Evolutionary conservation across 1,284 basidiomycete genomes (phyloP), one percentile per base, ranked within the genome.

Genomic region (Paramarasmius palmivorus): DNA sequence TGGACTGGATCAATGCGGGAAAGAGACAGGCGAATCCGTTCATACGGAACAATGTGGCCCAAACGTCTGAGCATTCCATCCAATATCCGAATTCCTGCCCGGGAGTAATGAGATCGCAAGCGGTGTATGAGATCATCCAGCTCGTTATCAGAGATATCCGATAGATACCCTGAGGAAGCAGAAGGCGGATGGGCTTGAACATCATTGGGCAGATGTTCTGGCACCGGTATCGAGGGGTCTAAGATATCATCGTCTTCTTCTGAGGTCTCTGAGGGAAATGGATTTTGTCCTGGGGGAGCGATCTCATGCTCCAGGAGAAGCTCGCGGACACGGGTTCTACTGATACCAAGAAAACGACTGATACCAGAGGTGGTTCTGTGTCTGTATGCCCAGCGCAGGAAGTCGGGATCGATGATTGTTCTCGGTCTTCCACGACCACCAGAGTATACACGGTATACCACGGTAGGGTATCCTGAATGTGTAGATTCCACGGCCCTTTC

Each of bases 281-380:
- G n/a, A n/a, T n/a, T n/a, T 19, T 9, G 29, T 9, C 52, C 54
- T 9, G 56, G 57, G 19, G 55, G 12, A 17, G 59, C 61, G 53
- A 69, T 61, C 0, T 64, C 66, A 55, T 61, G 47, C 2, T 61
- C 60, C 2, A 70, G 39, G 19, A 66, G 59, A 1, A 54, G 53
- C 40, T 39, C 36, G 1, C 63, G 51, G 4, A 70, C 61, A 26
- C 60, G 59, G 2, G 34, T 6, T 9, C 61, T 37, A 34, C 54
- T 41, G 9, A 67, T 53, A 38, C 59, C 59, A 2, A 67, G 55
- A 55, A 63, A 66, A 20, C 56, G 52, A 7, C 55, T 49, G 22
- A 68, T 60, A 4, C 58, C 52, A 8, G 63, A 51, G 14, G 61
- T 62, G 2, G 60, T 53, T 2, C 60, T 53, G 32, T 57, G 56